Evolutionary conservation across 2,329 filamentous ascomycete species (phyloP).

Genomic region (Cordyceps militaris): DNA sequence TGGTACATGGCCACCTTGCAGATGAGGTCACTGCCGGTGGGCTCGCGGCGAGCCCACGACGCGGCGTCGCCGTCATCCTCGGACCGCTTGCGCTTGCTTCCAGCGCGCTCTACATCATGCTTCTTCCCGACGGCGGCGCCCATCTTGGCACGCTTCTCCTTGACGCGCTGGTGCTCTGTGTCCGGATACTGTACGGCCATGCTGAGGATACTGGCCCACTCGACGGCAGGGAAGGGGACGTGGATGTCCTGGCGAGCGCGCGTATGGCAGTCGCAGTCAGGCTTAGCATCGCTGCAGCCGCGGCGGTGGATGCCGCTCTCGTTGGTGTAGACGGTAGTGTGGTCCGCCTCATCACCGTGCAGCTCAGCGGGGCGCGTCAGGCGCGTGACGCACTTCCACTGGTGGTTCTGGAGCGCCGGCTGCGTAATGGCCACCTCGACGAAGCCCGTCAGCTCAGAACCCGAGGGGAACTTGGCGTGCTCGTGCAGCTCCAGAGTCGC

Average conservation of each 20-base stretch:
- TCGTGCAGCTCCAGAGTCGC: constrained; percentile 53
- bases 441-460: constrained; percentile 53
- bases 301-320: constrained; percentile 46
- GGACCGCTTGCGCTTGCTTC: constrained; percentile 34
- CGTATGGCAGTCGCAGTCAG: constrained; percentile 45
- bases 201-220: constrained; percentile 53
- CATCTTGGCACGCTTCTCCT: constrained; percentile 30
- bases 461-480: constrained; percentile 48
- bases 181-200: constrained; percentile 47
- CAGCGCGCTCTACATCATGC: constrained; percentile 23
- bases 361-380: constrained; percentile 52
- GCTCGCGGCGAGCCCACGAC: constrained; percentile 32
- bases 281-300: constrained; percentile 41
- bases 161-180: constrained; percentile 32
- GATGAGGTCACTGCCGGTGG: constrained; percentile 49
- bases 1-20: constrained; percentile 60
- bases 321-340: constrained; percentile 38
- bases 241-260: constrained; percentile 42
- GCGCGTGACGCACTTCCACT: constrained; percentile 54
- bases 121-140: constrained; percentile 27
- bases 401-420: constrained; percentile 45
- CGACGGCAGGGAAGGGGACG: constrained; percentile 50
- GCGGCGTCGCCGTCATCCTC: constrained; percentile 35
- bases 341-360: constrained; percentile 35
- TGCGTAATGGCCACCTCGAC: constrained; percentile 53